These are phyloP conservation scores for Multifurca ochricompacta DNA, from an alignment of 768 basidiomycete species.

Conservation along the genomic window DNA sequence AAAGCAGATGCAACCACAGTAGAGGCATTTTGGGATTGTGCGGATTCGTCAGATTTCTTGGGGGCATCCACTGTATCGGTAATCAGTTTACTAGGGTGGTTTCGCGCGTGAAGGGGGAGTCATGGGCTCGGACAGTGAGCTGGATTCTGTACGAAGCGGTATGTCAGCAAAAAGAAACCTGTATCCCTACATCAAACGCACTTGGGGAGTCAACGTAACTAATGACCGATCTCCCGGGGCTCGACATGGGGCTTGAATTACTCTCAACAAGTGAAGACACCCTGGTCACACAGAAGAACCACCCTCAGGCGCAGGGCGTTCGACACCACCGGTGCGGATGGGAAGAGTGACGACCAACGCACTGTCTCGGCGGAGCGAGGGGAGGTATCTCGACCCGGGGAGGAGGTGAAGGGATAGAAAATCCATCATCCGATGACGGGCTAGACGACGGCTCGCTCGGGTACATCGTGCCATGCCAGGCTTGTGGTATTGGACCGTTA, in stretches of 20 bases:
- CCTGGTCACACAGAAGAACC: not conserved
- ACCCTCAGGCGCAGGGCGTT: not conserved
- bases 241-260: not conserved
- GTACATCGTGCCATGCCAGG: not conserved
- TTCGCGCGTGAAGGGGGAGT: conserved; percentile 5
- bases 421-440: not conserved
- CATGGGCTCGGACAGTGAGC: conserved; percentile 5
- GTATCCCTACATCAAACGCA: not conserved
- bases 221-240: conserved; percentile 3
- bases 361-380: not conserved
- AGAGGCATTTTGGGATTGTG: not conserved
- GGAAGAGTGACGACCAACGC: conserved; percentile 11
- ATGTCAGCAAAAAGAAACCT: not conserved
- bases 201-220: conserved; percentile 3
- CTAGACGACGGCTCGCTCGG: not conserved
- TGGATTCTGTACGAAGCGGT: not conserved
- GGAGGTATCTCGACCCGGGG: not conserved
- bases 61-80: not conserved
- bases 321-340: conserved; percentile 6
- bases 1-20: not conserved
- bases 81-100: not conserved
- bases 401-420: not conserved
- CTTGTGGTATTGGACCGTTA: not conserved
- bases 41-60: not conserved
- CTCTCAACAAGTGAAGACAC: not conserved